Conservation (phyloP, 2,329 filamentous ascomycete genomes). For the Colletotrichum endophyticum region DNA sequence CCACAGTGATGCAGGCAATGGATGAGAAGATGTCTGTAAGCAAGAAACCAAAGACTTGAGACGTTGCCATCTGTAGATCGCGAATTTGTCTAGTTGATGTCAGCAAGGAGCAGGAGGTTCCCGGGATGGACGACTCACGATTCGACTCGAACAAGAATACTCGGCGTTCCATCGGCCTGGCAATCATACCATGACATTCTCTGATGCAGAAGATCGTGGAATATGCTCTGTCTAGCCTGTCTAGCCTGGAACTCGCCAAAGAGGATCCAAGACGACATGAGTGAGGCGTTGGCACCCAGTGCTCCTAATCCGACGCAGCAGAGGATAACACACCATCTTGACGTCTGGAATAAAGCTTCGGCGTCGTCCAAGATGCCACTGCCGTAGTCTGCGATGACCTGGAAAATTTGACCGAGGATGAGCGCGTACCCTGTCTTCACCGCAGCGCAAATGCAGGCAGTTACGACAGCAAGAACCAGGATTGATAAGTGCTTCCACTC, state of each 20-base stretch:
- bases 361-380: conserved; percentile 52
- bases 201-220: conserved; percentile 47
- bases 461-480: conserved; percentile 58
- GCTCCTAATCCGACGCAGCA: conserved; percentile 65
- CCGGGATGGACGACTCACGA: conserved; percentile 56
- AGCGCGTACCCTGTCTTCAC: conserved; percentile 70
- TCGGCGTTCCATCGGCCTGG: conserved; percentile 71
- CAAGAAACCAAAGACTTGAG: conserved; percentile 77
- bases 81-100: conserved; percentile 70
- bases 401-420: conserved; percentile 77
- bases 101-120: not conserved
- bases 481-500: conserved; percentile 61
- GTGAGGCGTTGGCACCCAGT: conserved; percentile 71
- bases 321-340: conserved; percentile 64
- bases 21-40: conserved; percentile 69
- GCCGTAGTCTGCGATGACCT: conserved; percentile 71
- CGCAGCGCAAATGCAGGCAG: conserved; percentile 64
- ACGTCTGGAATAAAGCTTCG: conserved; percentile 59
- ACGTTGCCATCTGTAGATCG: conserved; percentile 81
- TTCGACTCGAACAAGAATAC: conserved; percentile 74
- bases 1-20: conserved; percentile 70
- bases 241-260: conserved; percentile 85
- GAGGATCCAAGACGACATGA: conserved; percentile 73
- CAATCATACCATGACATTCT: conserved; percentile 85
- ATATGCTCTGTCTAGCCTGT: conserved; percentile 67